phyloP scores from a whole-genome alignment of 257 asterid genomes.

The Gynochthodes officinalis region DNA sequence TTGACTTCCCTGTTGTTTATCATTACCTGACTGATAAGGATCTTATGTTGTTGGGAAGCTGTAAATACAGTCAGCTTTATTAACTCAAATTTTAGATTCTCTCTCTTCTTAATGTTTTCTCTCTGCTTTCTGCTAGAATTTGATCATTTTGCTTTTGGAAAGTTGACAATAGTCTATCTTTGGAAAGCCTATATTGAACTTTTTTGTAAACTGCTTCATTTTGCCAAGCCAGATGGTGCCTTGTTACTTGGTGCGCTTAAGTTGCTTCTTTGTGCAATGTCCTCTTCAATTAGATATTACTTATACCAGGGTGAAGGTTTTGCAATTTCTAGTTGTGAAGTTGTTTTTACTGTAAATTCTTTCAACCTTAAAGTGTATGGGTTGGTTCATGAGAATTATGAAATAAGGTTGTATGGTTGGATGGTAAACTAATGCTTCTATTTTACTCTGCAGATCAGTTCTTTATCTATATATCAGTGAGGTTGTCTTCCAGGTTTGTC shows the following conservation, averaged over 20 bases:
- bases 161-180: not conserved
- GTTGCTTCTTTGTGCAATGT: not conserved
- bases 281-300: not conserved
- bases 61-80: not conserved
- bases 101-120: not conserved
- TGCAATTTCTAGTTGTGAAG: not conserved
- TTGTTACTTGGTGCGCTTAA: not conserved
- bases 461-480: constrained; percentile 66
- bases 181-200: not conserved
- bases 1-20: not conserved
- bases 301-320: not conserved
- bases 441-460: constrained; percentile 53
- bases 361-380: not conserved
- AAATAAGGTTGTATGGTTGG: not conserved
- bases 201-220: not conserved
- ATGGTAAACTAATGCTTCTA: not conserved
- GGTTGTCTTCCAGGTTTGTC: constrained; percentile 73
- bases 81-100: not conserved
- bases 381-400: not conserved
- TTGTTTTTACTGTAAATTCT: not conserved
- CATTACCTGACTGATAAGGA: not conserved
- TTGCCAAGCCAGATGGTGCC: not conserved
- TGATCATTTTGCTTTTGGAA: not conserved
- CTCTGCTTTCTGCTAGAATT: not conserved
- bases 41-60: not conserved